phyloP scores from a whole-genome alignment of 306 rosid genomes.

The Trifolium subterraneum region DNA sequence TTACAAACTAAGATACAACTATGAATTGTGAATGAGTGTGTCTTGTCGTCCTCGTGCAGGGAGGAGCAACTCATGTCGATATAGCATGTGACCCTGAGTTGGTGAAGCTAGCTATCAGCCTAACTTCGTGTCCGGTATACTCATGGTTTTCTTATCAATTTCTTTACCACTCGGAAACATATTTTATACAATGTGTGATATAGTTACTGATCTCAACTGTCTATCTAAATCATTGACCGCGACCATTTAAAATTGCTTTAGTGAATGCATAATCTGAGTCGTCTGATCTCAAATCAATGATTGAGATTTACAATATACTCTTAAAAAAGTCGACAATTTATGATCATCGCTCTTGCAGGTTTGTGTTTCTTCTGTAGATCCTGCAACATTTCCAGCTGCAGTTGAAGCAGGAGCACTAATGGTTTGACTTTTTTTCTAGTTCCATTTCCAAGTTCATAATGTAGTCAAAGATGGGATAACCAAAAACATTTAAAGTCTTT shows the following conservation, averaged over 20 bases:
- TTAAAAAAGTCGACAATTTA: background rate
- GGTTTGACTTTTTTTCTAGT: slow-evolving; percentile 53
- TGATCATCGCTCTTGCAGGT: slow-evolving; percentile 58
- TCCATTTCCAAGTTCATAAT: slow-evolving; percentile 32
- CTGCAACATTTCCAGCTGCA: slow-evolving; percentile 70
- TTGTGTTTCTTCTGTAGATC: slow-evolving; percentile 92
- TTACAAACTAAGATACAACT: slow-evolving; percentile 1
- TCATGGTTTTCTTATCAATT: slow-evolving; percentile 1
- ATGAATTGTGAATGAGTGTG: slow-evolving; percentile 2
- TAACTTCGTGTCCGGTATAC: slow-evolving; percentile 87
- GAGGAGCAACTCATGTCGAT: slow-evolving; percentile 98
- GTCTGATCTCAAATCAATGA: background rate
- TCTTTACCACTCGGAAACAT: slow-evolving; percentile 7
- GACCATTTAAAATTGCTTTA: background rate
- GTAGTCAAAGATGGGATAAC: slow-evolving; percentile 11
- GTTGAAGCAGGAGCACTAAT: slow-evolving; percentile 90
- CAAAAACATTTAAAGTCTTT: background rate
- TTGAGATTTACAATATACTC: no score
- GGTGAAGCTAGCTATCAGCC: slow-evolving; percentile 82
- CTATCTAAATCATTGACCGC: no score
- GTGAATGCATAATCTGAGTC: background rate
- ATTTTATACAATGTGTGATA: no score
- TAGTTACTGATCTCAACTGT: no score
- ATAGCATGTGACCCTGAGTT: slow-evolving; percentile 94
- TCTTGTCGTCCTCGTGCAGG: slow-evolving; percentile 49